Percentiles rank a stretch among this genome's conserved stretches.
Evolutionary conservation across 306 rosid genomes (phyloP).

Genomic region (Canavalia gladiata): DNA sequence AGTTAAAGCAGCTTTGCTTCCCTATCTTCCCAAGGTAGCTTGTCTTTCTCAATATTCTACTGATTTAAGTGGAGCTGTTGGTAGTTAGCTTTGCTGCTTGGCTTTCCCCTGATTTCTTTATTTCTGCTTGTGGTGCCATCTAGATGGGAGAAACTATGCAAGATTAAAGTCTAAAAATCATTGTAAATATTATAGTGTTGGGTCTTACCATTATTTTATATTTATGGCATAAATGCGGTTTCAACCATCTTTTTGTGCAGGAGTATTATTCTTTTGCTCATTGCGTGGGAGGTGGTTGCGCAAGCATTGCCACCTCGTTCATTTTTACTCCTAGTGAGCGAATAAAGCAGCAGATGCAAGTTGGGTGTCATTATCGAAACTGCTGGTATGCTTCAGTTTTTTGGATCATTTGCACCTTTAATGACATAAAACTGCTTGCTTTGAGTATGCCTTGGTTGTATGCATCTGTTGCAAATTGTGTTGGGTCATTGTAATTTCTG

Average conservation of each 20-base stretch:
- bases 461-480: slow-evolving; percentile 37
- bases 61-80: slow-evolving; percentile 34
- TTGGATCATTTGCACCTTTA: slow-evolving; percentile 43
- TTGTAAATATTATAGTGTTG: slow-evolving; percentile 30
- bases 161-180: background rate
- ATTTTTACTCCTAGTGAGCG: slow-evolving; percentile 96
- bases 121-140: slow-evolving; percentile 25
- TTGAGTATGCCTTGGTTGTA: slow-evolving; percentile 28
- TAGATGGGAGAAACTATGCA: slow-evolving; percentile 34
- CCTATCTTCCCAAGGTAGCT: slow-evolving; percentile 77
- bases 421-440: slow-evolving; percentile 32
- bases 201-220: slow-evolving; percentile 6
- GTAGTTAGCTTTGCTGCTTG: slow-evolving; percentile 20
- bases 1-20: slow-evolving; percentile 88
- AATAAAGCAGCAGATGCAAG: slow-evolving; percentile 99
- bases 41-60: slow-evolving; percentile 41
- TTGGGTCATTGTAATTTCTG: slow-evolving; percentile 34
- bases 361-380: slow-evolving; percentile 79
- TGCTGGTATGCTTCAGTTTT: slow-evolving; percentile 77
- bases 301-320: slow-evolving; percentile 96
- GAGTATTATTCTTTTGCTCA: slow-evolving; percentile 84
- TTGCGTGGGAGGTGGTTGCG: slow-evolving; percentile 90
- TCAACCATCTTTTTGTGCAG: slow-evolving; percentile 61
- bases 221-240: slow-evolving; percentile 45
- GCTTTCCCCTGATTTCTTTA: slow-evolving; percentile 24